phyloP scores from a whole-genome alignment of 306 rosid genomes.

The Quercus bicolor region DNA sequence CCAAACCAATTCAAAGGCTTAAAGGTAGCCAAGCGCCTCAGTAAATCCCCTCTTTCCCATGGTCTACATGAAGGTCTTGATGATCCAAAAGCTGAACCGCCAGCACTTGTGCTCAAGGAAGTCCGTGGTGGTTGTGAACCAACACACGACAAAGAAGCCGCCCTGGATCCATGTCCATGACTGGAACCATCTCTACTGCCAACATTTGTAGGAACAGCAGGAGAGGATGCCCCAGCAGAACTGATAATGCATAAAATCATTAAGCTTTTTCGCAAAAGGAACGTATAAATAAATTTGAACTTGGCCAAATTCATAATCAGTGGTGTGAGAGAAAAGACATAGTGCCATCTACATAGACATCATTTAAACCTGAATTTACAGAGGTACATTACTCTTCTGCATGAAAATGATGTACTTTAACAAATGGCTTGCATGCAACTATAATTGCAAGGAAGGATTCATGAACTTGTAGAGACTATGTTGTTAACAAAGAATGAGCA shows the following conservation, averaged over 20 bases:
- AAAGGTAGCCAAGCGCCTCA: constrained; percentile 92
- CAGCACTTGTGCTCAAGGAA: constrained; percentile 84
- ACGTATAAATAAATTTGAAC: not conserved
- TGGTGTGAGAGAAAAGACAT: not conserved
- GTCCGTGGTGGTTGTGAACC: constrained; percentile 89
- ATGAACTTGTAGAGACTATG: not conserved
- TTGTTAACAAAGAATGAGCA: not conserved
- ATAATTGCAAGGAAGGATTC: not conserved
- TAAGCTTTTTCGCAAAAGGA: constrained; percentile 12
- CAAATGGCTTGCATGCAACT: too few relatives aligned
- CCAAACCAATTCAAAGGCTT: constrained; percentile 81
- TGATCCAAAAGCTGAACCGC: constrained; percentile 77
- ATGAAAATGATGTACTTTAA: not conserved
- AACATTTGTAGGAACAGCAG: constrained; percentile 76
- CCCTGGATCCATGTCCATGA: constrained; percentile 88
- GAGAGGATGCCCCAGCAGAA: constrained; percentile 98
- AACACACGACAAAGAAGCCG: constrained; percentile 88
- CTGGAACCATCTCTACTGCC: constrained; percentile 90
- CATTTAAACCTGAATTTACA: not conserved
- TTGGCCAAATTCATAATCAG: not conserved
- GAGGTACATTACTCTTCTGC: not conserved
- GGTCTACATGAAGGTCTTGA: constrained; percentile 87
- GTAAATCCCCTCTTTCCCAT: constrained; percentile 97
- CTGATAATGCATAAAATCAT: constrained; percentile 46
- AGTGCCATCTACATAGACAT: not conserved